Conservation (phyloP, 129 eudicot genomes). For the Flaveria bidentis region DNA sequence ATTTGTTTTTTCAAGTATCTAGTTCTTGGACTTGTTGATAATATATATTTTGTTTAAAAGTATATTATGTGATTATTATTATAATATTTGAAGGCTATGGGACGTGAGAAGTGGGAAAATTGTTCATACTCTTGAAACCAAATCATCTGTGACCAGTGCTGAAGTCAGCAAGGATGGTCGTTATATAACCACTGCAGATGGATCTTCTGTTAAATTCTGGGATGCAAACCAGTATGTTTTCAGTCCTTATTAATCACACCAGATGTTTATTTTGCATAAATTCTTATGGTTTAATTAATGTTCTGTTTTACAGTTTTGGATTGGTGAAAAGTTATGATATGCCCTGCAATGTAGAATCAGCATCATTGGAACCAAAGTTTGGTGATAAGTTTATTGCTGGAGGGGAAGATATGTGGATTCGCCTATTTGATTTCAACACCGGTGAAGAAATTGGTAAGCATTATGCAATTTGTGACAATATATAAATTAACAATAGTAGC, state of each 20-base stretch:
- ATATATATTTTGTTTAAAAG: background rate
- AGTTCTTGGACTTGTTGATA: background rate
- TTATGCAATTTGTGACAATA: background rate
- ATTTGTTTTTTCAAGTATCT: background rate
- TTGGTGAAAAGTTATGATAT: conserved; percentile 79
- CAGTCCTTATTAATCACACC: background rate
- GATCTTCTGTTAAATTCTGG: conserved; percentile 67
- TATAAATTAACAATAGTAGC: background rate
- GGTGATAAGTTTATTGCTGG: conserved; percentile 79
- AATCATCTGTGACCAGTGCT: conserved; percentile 66
- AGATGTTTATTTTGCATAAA: background rate
- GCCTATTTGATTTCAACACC: conserved; percentile 65
- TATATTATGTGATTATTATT: background rate
- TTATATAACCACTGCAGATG: conserved; percentile 73
- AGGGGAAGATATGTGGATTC: conserved; percentile 93
- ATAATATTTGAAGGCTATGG: conserved; percentile 48
- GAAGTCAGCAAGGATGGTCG: conserved; percentile 75
- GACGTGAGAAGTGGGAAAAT: conserved; percentile 59
- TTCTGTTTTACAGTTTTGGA: conserved; percentile 55
- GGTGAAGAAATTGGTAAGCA: conserved; percentile 77
- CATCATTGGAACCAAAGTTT: conserved; percentile 69
- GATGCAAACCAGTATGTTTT: conserved; percentile 67
- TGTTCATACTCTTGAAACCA: conserved; percentile 57
- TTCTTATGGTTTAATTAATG: background rate
- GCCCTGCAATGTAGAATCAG: conserved; percentile 76